Evolutionary conservation across 176 grass and related monocot species (phyloP).

Genomic region (Chloris gayana): DNA sequence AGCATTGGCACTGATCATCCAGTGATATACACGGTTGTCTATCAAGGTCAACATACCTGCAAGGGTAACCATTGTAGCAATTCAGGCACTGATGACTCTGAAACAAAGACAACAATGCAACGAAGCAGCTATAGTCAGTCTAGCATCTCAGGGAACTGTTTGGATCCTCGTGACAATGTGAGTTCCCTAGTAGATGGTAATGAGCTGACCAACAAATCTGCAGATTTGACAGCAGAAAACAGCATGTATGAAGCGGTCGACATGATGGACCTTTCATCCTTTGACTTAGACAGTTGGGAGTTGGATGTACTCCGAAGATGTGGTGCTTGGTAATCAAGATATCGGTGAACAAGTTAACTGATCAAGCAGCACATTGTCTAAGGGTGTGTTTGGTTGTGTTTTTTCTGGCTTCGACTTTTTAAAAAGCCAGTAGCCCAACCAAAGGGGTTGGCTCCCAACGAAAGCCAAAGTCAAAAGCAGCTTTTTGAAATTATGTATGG

Average conservation of each 20-base stretch:
- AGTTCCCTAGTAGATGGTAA: neutral
- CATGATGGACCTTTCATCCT: neutral
- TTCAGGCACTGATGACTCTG: neutral
- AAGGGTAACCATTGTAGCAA: neutral
- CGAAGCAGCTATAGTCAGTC: neutral
- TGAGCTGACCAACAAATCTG: neutral
- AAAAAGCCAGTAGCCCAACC: too few relatives aligned
- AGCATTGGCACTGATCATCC: neutral
- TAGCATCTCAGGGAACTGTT: conserved; percentile 11
- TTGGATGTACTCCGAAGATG: neutral
- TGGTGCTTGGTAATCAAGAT: neutral
- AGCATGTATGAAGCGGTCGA: neutral
- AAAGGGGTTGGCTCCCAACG: too few relatives aligned
- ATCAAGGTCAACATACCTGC: conserved; percentile 47
- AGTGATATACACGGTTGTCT: conserved; percentile 42
- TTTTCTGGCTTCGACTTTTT: too few relatives aligned
- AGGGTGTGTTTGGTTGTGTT: too few relatives aligned
- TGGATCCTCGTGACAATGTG: neutral
- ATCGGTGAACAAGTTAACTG: neutral
- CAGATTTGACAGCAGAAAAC: neutral
- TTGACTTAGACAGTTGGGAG: conserved; percentile 16
- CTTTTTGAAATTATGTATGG: too few relatives aligned
- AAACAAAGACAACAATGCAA: neutral
- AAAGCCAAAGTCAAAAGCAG: too few relatives aligned
- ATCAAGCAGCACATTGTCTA: neutral